These are phyloP conservation scores for Papilionanthe hybrid DNA, from an alignment of 116 monocot genomes.

Conservation along the genomic window DNA sequence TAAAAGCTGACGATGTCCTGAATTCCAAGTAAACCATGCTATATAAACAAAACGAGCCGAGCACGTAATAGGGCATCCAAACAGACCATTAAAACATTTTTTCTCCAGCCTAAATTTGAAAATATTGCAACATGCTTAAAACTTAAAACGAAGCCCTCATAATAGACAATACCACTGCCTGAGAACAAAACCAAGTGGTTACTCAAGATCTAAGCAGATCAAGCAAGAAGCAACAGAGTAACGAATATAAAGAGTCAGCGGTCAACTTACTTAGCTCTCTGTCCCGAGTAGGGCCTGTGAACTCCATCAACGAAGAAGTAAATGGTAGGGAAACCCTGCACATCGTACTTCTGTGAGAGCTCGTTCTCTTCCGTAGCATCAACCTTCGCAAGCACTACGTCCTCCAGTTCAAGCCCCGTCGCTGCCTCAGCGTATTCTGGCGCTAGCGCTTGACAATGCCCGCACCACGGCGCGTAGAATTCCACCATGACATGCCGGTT, in stretches of 20 bases:
- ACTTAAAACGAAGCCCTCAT: background rate
- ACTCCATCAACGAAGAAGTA: conserved; percentile 76
- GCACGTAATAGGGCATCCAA: background rate
- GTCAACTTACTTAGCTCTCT: conserved; percentile 50
- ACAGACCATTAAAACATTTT: background rate
- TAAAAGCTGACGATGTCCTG: background rate
- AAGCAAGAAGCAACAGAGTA: background rate
- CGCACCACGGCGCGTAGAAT: conserved; percentile 99
- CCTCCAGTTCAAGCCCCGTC: conserved; percentile 48
- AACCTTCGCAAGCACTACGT: conserved; percentile 55
- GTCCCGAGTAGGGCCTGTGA: conserved; percentile 52
- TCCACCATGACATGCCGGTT: conserved; percentile 78
- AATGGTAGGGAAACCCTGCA: conserved; percentile 84
- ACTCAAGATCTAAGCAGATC: background rate
- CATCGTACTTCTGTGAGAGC: conserved; percentile 72
- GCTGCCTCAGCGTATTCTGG: conserved; percentile 93
- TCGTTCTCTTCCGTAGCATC: conserved; percentile 84
- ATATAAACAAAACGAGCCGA: background rate
- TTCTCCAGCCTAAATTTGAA: background rate
- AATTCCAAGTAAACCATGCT: background rate
- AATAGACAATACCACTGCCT: no score
- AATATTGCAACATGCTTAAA: background rate
- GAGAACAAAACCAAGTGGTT: background rate
- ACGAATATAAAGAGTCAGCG: background rate
- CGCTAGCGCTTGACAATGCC: conserved; percentile 75